These are phyloP conservation scores for Carpinus fangiana DNA, from an alignment of 306 rosid species.

Conservation along the genomic window DNA sequence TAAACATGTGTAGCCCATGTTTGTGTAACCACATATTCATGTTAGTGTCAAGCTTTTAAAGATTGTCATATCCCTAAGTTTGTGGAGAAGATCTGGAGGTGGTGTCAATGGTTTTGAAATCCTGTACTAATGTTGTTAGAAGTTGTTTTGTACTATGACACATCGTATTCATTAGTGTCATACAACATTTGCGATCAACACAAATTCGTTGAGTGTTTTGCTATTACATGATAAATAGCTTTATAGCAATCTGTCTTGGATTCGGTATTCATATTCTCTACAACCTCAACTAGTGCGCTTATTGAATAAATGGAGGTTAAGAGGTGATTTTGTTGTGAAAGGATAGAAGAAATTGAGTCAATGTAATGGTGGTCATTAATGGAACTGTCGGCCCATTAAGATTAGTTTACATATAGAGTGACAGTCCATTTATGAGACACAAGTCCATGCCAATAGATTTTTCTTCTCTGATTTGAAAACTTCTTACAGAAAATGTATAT, in stretches of 20 bases:
- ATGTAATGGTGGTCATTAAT: neutral
- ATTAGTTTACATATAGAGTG: neutral
- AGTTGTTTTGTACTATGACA: neutral
- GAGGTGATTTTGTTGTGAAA: neutral
- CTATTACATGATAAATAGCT: neutral
- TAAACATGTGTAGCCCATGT: neutral
- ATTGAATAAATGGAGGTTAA: neutral
- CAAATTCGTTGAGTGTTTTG: neutral
- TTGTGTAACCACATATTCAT: neutral
- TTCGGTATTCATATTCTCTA: neutral
- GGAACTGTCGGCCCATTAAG: neutral
- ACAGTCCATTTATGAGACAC: neutral
- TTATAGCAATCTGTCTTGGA: neutral
- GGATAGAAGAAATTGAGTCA: neutral
- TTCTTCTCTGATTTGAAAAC: neutral
- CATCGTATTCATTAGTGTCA: neutral
- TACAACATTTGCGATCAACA: neutral
- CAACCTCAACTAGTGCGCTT: neutral
- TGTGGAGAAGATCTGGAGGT: neutral
- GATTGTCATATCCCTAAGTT: neutral
- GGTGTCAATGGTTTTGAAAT: neutral
- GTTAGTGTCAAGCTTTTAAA: neutral
- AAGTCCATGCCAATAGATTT: neutral
- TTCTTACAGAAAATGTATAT: neutral
- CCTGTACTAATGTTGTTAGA: neutral